Evolutionary conservation across 768 basidiomycete species (phyloP), one percentile per base, ranked within the genome.

Genomic region (Ramaria sp.): DNA sequence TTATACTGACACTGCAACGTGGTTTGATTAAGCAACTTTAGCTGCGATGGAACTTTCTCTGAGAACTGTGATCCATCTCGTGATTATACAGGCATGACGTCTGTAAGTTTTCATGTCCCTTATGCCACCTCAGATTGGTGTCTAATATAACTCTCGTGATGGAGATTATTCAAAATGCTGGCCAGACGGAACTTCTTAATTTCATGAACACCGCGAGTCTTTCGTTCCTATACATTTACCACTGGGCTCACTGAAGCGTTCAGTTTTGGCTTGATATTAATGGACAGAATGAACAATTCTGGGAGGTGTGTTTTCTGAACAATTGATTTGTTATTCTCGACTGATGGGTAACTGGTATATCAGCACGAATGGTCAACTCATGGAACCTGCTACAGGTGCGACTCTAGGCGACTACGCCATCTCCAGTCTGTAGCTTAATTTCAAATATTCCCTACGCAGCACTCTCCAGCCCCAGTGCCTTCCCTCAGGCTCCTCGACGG

Each of bases 361-460:
- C 54, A 82, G 79, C 84, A 88, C 58, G 86, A 88, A 66, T 88
- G 86, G 86, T 59, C 69, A 10, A 78, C 73, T 12, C 86, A 88
- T 62, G 86, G 86, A 33, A 88, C 77, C 10, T 76, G 74, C 62
- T 72, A 65, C 48, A 69, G 68, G 68, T 67, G 53, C 42, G 45
- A 48, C 31, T 54, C 47, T 27, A 15, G 46, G n/a, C 11, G 31
- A n/a, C 34, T 13, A 50, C 27, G 10, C 19, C 27, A 34, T 11
- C 19, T 33, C 24, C 4, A 15, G 24, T 43, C 19, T 20, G 19
- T 1, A 15, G 12, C 15, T 15, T 41, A 10, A 43, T 49, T 13
- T 13, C 4, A n/a, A 39, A 15, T 2, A 20, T 19, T 11, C 37
- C 34, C 30, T 46, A 37, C 51, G 63, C 59, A 85, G 84, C 65